phyloP scores from a whole-genome alignment of 2,329 filamentous ascomycete genomes.

The Colletotrichum sp. region DNA sequence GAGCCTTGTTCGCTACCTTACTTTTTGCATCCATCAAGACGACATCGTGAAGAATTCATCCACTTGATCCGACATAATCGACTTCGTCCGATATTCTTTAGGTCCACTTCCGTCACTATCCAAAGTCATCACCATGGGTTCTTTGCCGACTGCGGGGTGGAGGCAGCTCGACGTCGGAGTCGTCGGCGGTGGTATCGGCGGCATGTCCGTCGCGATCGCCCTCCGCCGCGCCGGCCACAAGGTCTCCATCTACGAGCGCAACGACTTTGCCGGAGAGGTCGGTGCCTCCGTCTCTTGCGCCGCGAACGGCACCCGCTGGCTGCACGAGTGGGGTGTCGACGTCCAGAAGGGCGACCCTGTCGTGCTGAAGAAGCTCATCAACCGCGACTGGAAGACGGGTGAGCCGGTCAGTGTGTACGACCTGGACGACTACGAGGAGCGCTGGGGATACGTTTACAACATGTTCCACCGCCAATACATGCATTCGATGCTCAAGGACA shows the following conservation, averaged over 20 bases:
- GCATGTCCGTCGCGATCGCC: constrained; percentile 50
- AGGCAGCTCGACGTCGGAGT: constrained; percentile 48
- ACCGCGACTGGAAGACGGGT: constrained; percentile 73
- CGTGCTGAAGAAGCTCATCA: constrained; percentile 69
- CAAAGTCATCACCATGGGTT: constrained; percentile 1
- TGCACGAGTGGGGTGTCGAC: constrained; percentile 72
- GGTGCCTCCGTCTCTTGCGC: constrained; percentile 72
- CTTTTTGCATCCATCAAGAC: not conserved
- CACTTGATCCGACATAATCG: not conserved
- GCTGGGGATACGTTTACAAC: constrained; percentile 70
- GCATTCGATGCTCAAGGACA: constrained; percentile 70
- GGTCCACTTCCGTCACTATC: not conserved
- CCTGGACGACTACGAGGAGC: constrained; percentile 67
- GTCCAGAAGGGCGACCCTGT: constrained; percentile 69
- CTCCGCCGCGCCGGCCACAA: constrained; percentile 51
- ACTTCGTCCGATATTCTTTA: not conserved
- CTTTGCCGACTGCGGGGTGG: constrained; percentile 38
- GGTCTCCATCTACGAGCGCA: constrained; percentile 68
- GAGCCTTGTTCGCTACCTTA: not conserved
- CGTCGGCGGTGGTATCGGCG: constrained; percentile 54
- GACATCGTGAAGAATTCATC: not conserved
- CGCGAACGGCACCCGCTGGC: constrained; percentile 73
- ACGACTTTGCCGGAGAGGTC: constrained; percentile 71
- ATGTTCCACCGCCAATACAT: constrained; percentile 75
- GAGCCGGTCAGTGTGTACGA: constrained; percentile 69